These are phyloP conservation scores for Mycena galopus DNA, from an alignment of 768 basidiomycete genomes.

Conservation along the genomic window DNA sequence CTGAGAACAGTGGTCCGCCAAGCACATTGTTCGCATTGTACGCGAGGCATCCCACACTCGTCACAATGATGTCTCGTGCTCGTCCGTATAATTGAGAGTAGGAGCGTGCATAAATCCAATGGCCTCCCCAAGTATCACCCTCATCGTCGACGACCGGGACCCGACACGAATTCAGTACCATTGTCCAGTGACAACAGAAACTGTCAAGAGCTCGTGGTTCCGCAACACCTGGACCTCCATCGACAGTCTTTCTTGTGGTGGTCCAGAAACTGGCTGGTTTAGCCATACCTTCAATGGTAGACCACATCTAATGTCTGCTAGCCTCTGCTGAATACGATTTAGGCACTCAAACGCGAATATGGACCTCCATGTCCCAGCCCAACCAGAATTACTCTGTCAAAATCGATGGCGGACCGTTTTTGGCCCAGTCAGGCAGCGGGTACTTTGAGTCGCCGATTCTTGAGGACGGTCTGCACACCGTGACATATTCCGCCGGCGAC, in stretches of 20 bases:
- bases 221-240: conserved; percentile 57
- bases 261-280: conserved; percentile 51
- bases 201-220: conserved; percentile 51
- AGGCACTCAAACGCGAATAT: conserved; percentile 49
- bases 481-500: conserved; percentile 50
- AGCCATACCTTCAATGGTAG: conserved; percentile 55
- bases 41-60: conserved; percentile 4
- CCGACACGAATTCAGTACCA: conserved; percentile 49
- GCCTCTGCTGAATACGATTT: neutral
- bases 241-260: conserved; percentile 47
- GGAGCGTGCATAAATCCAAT: neutral
- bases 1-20: no score
- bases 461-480: conserved; percentile 52
- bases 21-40: neutral
- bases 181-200: conserved; percentile 50
- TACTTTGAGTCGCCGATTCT: conserved; percentile 49
- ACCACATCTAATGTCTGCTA: neutral
- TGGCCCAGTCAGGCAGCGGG: conserved; percentile 47
- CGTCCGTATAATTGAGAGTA: neutral
- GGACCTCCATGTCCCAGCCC: conserved; percentile 41
- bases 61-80: conserved; percentile 22
- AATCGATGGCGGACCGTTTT: conserved; percentile 52
- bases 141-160: conserved; percentile 58
- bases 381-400: conserved; percentile 50
- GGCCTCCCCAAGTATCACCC: conserved; percentile 33